phyloP scores from a whole-genome alignment of 352 stramenopile genomes.

The Blastocystis sp. region DNA sequence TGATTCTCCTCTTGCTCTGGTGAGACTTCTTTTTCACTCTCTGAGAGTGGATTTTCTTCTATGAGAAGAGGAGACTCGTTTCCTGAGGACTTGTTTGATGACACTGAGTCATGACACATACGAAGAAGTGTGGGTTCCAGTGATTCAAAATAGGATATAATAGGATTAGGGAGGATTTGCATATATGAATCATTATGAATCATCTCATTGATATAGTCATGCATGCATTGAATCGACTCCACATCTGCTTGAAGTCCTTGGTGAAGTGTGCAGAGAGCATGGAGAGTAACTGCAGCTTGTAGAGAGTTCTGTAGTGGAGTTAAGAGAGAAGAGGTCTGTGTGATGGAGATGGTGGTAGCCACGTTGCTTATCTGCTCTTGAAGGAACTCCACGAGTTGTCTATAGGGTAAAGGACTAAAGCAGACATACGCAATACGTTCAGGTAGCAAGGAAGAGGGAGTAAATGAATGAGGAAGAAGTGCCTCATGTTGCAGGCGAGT shows the following conservation, averaged over 20 bases:
- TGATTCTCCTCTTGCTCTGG: too few relatives aligned
- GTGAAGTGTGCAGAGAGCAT: background rate
- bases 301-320: background rate
- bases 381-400: slow-evolving; percentile 19
- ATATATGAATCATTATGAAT: background rate
- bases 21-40: background rate
- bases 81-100: background rate
- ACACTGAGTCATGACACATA: background rate
- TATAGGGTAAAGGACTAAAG: background rate
- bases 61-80: background rate
- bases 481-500: background rate
- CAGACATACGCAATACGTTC: background rate
- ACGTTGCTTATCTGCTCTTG: background rate
- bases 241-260: background rate
- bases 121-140: background rate
- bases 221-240: background rate
- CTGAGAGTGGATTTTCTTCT: background rate
- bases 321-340: background rate
- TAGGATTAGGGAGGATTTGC: background rate
- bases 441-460: background rate
- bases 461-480: background rate
- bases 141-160: background rate
- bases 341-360: background rate
- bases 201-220: background rate
- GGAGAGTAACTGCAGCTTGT: slow-evolving; percentile 4